Base-by-base conservation (phyloP, 2,329 filamentous ascomycete genomes). In the Endocalyx cinctus region DNA sequence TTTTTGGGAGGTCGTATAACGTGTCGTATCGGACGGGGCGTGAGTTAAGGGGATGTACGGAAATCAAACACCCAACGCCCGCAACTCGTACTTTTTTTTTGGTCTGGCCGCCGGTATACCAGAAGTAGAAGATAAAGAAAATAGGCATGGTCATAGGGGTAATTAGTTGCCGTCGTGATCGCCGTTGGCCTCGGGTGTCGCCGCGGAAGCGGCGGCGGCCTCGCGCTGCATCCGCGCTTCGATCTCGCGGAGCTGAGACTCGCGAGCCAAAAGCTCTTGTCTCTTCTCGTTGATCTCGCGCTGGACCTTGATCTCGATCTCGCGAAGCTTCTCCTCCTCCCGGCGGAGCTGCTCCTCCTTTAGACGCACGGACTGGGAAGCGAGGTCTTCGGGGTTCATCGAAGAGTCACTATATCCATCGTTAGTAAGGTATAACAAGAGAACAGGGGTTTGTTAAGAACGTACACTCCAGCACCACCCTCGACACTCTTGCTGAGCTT, bases 231-330 rank as follows among this genome's bases (percentile, higher is more conserved):
- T 96, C 58, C 90, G 84, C 44, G 89, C 90, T 69, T 97, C 90
- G 60, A 98, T 96, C 74, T 98, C 92, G 67, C 92, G 90, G 54
- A 98, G 80, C 71, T 98, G 92, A 57, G 88, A 95, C 72, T 98
- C 92, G 64, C 92, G 88, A 47, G 92, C 92, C 66, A 98, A 64
- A 43, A 98, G 77, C 69, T 98, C 92, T 71, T 98, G 92, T 70
- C 92, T 83, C 80, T 98, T 98, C 79, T 97, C 92, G 70, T 96
- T 95, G 73, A 98, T 98, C 69, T 98, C 92, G 60, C 92, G 87
- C 72, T 98, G 92, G 45, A 98, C 92, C 82, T 98, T 98, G 72
- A 96, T 75, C 64, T 98, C 92, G 62, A 98, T 97, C 72, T 98
- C 92, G 65, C 92, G 87, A 46, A 98, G 83, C 76, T 98, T 98